Evolutionary conservation across 2,329 filamentous ascomycete species (phyloP).

Genomic region (Fonsecaea multimorphosa): DNA sequence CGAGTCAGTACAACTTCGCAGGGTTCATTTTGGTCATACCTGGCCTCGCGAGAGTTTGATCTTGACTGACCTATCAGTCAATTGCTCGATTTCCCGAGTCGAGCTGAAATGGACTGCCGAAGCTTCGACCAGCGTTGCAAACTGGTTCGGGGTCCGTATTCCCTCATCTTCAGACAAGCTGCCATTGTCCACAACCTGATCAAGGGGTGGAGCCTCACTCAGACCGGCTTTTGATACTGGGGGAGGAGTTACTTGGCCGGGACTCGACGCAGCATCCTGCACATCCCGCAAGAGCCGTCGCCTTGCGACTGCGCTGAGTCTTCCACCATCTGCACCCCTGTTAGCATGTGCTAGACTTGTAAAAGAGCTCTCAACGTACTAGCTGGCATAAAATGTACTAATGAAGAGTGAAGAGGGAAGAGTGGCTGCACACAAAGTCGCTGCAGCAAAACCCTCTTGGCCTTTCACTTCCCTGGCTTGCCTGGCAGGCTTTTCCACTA

Average conservation of each 20-base stretch:
- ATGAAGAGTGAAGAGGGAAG: background rate
- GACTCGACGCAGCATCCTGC: constrained; percentile 18
- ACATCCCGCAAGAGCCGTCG: constrained; percentile 30
- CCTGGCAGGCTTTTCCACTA: background rate
- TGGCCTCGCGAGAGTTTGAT: constrained; percentile 35
- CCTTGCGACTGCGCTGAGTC: constrained; percentile 32
- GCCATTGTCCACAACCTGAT: background rate
- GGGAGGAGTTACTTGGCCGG: constrained; percentile 1
- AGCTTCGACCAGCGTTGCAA: constrained; percentile 32
- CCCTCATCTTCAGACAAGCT: background rate
- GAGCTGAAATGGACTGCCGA: constrained; percentile 34
- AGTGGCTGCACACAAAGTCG: background rate
- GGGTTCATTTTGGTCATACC: constrained; percentile 18
- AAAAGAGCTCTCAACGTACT: constrained; percentile 22
- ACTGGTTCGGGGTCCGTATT: constrained; percentile 28
- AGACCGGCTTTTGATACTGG: constrained; percentile 1
- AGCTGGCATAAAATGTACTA: constrained; percentile 25
- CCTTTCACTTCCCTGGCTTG: too few relatives aligned
- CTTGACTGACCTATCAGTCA: constrained; percentile 30
- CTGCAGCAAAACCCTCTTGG: background rate
- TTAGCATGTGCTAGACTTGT: background rate
- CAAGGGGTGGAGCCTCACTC: constrained; percentile 1
- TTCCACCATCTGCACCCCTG: constrained; percentile 26
- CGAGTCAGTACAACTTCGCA: constrained; percentile 9
- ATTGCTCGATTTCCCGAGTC: constrained; percentile 31